Conservation (phyloP, 768 basidiomycete genomes). For the Lactifluus volemus region DNA sequence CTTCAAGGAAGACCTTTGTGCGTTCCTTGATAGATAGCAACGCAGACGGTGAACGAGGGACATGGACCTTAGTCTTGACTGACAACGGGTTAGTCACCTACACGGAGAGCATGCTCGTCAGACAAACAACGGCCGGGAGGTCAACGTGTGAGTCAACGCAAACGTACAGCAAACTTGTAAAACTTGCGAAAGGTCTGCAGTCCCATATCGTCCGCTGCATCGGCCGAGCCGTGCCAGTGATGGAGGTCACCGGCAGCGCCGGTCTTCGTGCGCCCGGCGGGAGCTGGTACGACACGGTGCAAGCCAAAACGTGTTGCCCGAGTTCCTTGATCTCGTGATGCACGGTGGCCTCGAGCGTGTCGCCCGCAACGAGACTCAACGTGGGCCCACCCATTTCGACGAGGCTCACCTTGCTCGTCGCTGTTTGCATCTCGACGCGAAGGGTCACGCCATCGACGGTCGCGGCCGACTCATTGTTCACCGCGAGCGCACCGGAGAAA, state of each 20-base stretch:
- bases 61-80: constrained; percentile 91
- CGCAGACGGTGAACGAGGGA: constrained; percentile 64
- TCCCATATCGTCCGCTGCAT: constrained; percentile 37
- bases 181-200: constrained; percentile 77
- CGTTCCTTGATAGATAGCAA: constrained; percentile 53
- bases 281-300: constrained; percentile 75
- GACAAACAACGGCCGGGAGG: neutral
- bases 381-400: constrained; percentile 54
- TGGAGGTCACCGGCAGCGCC: constrained; percentile 41
- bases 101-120: neutral
- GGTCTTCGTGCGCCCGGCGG: constrained; percentile 48
- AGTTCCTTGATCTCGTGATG: constrained; percentile 91
- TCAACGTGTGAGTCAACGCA: neutral
- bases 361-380: constrained; percentile 41
- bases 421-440: constrained; percentile 82
- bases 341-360: constrained; percentile 59
- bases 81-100: constrained; percentile 92
- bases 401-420: constrained; percentile 50
- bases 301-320: constrained; percentile 83
- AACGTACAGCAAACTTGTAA: constrained; percentile 75
- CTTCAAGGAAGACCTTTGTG: constrained; percentile 83
- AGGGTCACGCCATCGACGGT: constrained; percentile 57
- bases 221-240: neutral
- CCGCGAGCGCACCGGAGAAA: constrained; percentile 71
- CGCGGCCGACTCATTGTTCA: constrained; percentile 68